phyloP scores from a whole-genome alignment of 2,329 filamentous ascomycete genomes.

The Diplodia intermedia region DNA sequence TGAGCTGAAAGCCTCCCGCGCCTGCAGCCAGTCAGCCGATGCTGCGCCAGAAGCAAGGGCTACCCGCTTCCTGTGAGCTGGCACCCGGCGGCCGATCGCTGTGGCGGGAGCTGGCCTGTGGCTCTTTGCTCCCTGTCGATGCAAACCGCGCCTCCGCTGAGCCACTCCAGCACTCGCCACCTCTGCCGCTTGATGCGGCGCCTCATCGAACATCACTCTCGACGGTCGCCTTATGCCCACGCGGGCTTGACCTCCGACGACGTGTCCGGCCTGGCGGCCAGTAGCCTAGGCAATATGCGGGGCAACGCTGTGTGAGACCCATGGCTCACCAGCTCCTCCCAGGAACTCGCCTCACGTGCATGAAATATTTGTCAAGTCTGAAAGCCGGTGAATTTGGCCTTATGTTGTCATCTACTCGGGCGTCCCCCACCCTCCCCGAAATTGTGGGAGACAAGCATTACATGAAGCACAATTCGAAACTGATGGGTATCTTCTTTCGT shows the following conservation, averaged over 20 bases:
- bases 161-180: slow-evolving; percentile 16
- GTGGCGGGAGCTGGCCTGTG: slow-evolving; percentile 28
- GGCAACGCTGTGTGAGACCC: slow-evolving; percentile 25
- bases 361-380: slow-evolving; percentile 24
- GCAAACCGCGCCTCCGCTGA: neutral
- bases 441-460: slow-evolving; percentile 2
- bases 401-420: slow-evolving; percentile 13
- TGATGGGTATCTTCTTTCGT: slow-evolving; percentile 30
- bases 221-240: slow-evolving; percentile 9
- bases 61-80: slow-evolving; percentile 13
- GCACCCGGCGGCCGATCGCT: slow-evolving; percentile 26
- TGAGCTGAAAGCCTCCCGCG: slow-evolving; percentile 11
- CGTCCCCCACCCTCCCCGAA: slow-evolving; percentile 16
- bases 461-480: slow-evolving; percentile 20
- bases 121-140: slow-evolving; percentile 23
- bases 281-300: slow-evolving; percentile 2
- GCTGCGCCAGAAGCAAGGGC: slow-evolving; percentile 19
- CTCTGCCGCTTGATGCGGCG: neutral
- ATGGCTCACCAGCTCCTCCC: slow-evolving; percentile 15
- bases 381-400: slow-evolving; percentile 10
- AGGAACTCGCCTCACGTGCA: slow-evolving; percentile 9
- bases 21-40: slow-evolving; percentile 28
- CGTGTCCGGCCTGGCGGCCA: neutral
- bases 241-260: neutral
- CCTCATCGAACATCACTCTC: neutral